phyloP scores from a whole-genome alignment of 768 basidiomycete genomes.

The Rhodotorula graminis region DNA sequence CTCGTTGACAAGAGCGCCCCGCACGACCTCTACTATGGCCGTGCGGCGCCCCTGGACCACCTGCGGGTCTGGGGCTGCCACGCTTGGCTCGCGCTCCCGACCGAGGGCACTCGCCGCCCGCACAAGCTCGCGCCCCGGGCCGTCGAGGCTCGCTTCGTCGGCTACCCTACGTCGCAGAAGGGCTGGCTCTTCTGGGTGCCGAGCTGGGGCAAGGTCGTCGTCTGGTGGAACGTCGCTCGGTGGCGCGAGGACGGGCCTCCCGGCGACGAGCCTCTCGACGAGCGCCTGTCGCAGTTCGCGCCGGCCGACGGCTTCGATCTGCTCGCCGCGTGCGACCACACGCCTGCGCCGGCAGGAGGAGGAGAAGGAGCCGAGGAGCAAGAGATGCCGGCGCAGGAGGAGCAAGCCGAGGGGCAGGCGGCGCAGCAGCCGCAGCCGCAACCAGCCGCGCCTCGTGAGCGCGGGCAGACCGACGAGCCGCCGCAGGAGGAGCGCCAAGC shows the following conservation, averaged over 20 bases:
- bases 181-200: conserved; percentile 50
- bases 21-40: conserved; percentile 27
- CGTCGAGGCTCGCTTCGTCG: conserved; percentile 49
- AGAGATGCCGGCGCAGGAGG: no score
- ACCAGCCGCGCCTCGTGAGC: no score
- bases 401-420: no score
- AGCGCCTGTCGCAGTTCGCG: no score
- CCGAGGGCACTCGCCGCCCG: not conserved
- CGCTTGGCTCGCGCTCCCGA: conserved; percentile 36
- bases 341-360: no score
- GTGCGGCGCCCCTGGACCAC: conserved; percentile 32
- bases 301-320: no score
- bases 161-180: conserved; percentile 47
- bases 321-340: no score
- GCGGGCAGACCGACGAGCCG: no score
- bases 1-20: conserved; percentile 23
- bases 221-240: not conserved
- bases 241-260: not conserved
- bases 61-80: conserved; percentile 40
- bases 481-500: no score
- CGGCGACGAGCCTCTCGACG: not conserved
- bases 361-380: no score
- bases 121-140: conserved; percentile 35
- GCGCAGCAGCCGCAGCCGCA: no score
- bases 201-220: conserved; percentile 41